A percentile compares a stretch with the other conserved stretches of the same genome.
These are phyloP conservation scores for Fusarium nygamai DNA, from an alignment of 2,329 filamentous ascomycete species.

Conservation along the genomic window DNA sequence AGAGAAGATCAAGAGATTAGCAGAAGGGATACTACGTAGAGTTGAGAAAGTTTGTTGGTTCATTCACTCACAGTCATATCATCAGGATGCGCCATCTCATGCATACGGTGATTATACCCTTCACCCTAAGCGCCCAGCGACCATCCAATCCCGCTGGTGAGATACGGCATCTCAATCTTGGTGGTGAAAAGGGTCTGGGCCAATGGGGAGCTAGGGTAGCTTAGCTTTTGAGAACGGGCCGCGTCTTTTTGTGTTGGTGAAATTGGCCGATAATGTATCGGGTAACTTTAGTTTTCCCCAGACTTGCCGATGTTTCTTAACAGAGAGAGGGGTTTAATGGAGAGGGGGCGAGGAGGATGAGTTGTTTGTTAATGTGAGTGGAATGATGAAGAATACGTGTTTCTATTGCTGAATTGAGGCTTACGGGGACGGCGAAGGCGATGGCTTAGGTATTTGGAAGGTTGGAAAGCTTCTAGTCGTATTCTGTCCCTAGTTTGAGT, in stretches of 20 bases:
- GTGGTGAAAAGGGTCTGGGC: not conserved
- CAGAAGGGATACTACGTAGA: not conserved
- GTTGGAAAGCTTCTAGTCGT: not conserved
- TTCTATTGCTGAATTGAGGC: not conserved
- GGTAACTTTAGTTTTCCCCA: not conserved
- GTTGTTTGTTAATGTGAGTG: not conserved
- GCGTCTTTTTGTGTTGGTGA: not conserved
- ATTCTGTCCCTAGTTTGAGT: not conserved
- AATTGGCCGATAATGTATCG: constrained; percentile 8
- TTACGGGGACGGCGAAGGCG: constrained; percentile 25
- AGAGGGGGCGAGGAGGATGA: not conserved
- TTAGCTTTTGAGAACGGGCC: not conserved
- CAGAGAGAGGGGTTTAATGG: not conserved
- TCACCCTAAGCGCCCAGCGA: not conserved
- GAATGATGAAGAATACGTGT: not conserved
- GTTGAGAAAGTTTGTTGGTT: not conserved
- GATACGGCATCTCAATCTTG: not conserved
- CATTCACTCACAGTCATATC: not conserved
- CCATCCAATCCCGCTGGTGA: not conserved
- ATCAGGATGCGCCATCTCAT: not conserved
- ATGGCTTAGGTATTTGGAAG: not conserved
- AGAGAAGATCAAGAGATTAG: not conserved
- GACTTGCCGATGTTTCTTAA: not conserved
- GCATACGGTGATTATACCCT: not conserved
- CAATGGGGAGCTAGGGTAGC: not conserved